Evolutionary conservation across 495 filamentous ascomycete species (phyloP).

Genomic region (Hyaloscypha hepaticicola): DNA sequence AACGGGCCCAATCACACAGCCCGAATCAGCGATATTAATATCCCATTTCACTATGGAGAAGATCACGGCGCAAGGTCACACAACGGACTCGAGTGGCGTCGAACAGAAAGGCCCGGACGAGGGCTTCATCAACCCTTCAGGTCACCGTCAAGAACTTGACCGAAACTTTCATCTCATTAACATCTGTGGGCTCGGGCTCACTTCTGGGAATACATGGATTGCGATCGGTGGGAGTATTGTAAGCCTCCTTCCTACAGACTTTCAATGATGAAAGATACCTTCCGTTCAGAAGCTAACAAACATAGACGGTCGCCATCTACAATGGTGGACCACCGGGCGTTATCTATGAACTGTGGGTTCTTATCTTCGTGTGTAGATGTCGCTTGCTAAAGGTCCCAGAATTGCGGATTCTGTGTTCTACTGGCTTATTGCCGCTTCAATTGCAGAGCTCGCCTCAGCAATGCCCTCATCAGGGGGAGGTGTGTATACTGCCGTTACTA

Average conservation of each 20-base stretch:
- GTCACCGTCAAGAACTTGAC: conserved; percentile 54
- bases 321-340: conserved; percentile 61
- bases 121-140: conserved; percentile 48
- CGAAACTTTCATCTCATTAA: conserved; percentile 54
- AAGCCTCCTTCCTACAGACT: not conserved
- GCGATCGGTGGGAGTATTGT: conserved; percentile 52
- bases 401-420: conserved; percentile 25
- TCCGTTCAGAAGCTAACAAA: conserved; percentile 1
- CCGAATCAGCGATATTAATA: not conserved
- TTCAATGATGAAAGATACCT: not conserved
- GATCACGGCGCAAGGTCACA: conserved; percentile 4
- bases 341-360: conserved; percentile 44
- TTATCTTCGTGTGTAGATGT: not conserved
- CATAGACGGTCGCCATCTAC: conserved; percentile 18
- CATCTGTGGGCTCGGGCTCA: conserved; percentile 51
- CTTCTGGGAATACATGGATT: conserved; percentile 56
- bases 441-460: conserved; percentile 72
- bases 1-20: not conserved
- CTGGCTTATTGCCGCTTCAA: conserved; percentile 22
- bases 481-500: not conserved
- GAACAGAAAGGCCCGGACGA: conserved; percentile 25
- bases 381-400: not conserved
- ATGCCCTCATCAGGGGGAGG: conserved; percentile 74
- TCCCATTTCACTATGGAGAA: conserved; percentile 18
- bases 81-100: conserved; percentile 4